Conservation (phyloP, 331 rosid species). For the Quercus phellos region DNA sequence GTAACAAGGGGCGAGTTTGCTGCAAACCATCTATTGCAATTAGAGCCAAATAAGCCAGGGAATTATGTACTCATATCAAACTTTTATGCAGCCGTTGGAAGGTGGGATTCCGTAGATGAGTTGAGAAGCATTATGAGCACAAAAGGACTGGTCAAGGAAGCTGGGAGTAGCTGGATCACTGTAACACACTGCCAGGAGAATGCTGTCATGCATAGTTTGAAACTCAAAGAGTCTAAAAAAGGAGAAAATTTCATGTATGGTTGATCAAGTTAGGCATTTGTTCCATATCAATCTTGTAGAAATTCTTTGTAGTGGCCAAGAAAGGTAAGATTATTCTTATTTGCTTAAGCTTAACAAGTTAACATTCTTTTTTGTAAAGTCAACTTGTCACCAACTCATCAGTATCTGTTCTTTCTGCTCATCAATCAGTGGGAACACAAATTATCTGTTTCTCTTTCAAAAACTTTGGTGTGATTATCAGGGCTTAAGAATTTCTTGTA, state of each 20-base stretch:
- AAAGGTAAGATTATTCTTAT: background rate
- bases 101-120: slow-evolving; percentile 57
- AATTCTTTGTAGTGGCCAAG: background rate
- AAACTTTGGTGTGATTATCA: too few relatives aligned
- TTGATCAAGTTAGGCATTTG: background rate
- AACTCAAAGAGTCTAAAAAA: background rate
- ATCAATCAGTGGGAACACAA: too few relatives aligned
- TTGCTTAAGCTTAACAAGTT: too few relatives aligned
- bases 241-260: background rate
- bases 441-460: too few relatives aligned
- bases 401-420: too few relatives aligned
- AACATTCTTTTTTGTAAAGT: too few relatives aligned
- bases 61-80: slow-evolving; percentile 48
- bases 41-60: slow-evolving; percentile 50
- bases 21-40: slow-evolving; percentile 41
- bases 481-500: too few relatives aligned
- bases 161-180: slow-evolving; percentile 52
- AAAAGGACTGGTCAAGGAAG: slow-evolving; percentile 53
- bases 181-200: slow-evolving; percentile 18
- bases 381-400: too few relatives aligned
- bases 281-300: background rate
- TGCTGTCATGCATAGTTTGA: slow-evolving; percentile 17
- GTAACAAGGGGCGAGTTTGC: slow-evolving; percentile 49
- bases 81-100: slow-evolving; percentile 55
- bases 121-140: slow-evolving; percentile 41